A percentile compares a stretch with the other conserved stretches of the same genome.
These are phyloP conservation scores for Amesomyces nigricolor DNA, from an alignment of 2,329 filamentous ascomycete genomes.

Conservation along the genomic window DNA sequence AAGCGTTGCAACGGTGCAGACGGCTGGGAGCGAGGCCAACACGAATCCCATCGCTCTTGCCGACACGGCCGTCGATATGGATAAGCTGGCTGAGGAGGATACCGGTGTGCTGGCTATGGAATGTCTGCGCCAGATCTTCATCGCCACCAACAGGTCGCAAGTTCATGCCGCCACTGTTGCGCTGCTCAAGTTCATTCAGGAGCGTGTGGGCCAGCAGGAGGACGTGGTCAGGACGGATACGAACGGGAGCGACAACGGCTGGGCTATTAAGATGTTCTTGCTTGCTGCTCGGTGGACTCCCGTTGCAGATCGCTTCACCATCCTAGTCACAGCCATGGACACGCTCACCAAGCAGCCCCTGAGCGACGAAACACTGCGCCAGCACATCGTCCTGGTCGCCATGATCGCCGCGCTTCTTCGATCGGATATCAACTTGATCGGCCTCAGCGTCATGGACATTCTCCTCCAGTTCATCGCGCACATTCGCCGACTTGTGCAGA, in stretches of 20 bases:
- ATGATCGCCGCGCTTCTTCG: constrained; percentile 78
- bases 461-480: constrained; percentile 79
- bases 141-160: constrained; percentile 74
- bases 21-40: constrained; percentile 61
- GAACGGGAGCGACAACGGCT: constrained; percentile 51
- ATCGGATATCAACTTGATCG: constrained; percentile 89
- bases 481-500: constrained; percentile 69
- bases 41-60: constrained; percentile 68
- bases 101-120: constrained; percentile 78
- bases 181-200: constrained; percentile 68
- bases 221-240: constrained; percentile 46
- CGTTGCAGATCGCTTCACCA: constrained; percentile 89
- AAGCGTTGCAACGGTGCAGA: constrained; percentile 74
- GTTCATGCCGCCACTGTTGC: constrained; percentile 70
- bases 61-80: constrained; percentile 78
- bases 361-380: constrained; percentile 63
- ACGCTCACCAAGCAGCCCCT: constrained; percentile 63
- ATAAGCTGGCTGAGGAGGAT: constrained; percentile 84
- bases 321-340: constrained; percentile 77
- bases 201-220: constrained; percentile 49
- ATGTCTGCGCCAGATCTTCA: constrained; percentile 80
- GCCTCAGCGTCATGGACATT: constrained; percentile 93
- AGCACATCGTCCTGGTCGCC: constrained; percentile 68
- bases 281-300: constrained; percentile 81
- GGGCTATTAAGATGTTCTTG: constrained; percentile 78